These are phyloP conservation scores for Xylaria longipes DNA, from an alignment of 495 filamentous ascomycete genomes.

Conservation along the genomic window DNA sequence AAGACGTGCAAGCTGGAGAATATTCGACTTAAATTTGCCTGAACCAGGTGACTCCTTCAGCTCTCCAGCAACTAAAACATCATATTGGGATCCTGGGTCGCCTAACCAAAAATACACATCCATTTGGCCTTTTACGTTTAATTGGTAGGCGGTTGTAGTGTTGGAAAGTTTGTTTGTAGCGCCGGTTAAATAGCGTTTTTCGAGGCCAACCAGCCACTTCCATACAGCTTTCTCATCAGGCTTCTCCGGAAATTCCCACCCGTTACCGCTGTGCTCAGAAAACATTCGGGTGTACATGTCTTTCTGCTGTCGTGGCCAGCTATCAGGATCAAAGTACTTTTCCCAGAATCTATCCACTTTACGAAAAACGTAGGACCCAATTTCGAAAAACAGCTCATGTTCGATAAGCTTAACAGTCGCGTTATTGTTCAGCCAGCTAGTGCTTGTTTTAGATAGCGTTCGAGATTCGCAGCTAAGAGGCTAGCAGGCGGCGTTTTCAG, in stretches of 20 bases:
- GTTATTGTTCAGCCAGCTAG: background rate
- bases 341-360: slow-evolving; percentile 2
- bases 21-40: slow-evolving; percentile 2
- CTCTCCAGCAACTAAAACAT: slow-evolving; percentile 7
- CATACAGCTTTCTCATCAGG: background rate
- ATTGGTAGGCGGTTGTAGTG: background rate
- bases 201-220: background rate
- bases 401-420: background rate
- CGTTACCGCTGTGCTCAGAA: background rate
- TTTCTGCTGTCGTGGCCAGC: background rate
- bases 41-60: background rate
- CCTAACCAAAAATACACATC: background rate
- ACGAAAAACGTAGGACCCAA: slow-evolving; percentile 3
- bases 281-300: background rate
- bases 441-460: background rate
- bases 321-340: slow-evolving; percentile 13
- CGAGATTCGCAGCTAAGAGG: background rate
- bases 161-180: background rate
- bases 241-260: background rate
- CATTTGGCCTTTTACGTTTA: slow-evolving; percentile 2
- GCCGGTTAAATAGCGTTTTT: background rate
- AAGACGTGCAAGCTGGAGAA: slow-evolving; percentile 10
- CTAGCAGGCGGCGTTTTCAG: background rate
- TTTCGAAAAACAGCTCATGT: slow-evolving; percentile 2
- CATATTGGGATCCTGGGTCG: background rate